Base-by-base conservation (phyloP, 371 early-diverging fungal genomes). In the Rhizopus sp. region DNA sequence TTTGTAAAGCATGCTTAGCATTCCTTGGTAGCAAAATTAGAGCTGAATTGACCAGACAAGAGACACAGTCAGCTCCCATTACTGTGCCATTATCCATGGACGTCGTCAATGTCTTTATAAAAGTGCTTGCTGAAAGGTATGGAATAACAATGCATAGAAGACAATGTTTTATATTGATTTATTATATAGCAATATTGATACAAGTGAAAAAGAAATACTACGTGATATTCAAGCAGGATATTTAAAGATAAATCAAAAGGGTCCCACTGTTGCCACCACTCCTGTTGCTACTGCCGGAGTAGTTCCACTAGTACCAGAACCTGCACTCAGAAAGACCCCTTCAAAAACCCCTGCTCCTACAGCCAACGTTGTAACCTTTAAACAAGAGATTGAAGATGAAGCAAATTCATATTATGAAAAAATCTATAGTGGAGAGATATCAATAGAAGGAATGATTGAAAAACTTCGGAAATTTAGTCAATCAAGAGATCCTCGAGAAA, bases 401-500 rank as follows among this genome's bases (percentile, higher is more conserved):
- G 90, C 88, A 13, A 90, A 86, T 50, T 73, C 84, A 3, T 86
- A 89, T 58, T 93, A 87, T 62, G 89, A 91, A 62, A 78, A 82
- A 8, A 82, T 93, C 30, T 93, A 92, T 69, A 84, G 84, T 47
- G 89, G 90, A 7, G 88, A 92, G 45, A 69, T 93, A 32, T 68
- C 86, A 0, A 80, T 93, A 47, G 78, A 82, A 7, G 85, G 88
- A 47, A 81, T 93, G 63, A 84, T 95, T n/a, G 87, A 88, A 9
- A 64, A 85, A 8, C 72, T 95, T 16, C 79, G 81, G 56, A 70
- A 75, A 16, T 90, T 90, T 59, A 90, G 88, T 62, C 78, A 73
- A n/a, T 90, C 93, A 7, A 57, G 75, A 17, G 81, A 82, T 53
- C 63, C 75, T 13, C 77, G 88, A 16, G 92, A 93, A 45, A 86